Percentiles rank a stretch among this genome's conserved stretches.
phyloP scores from a whole-genome alignment of 345 rosid species.

The Camelina neglecta region DNA sequence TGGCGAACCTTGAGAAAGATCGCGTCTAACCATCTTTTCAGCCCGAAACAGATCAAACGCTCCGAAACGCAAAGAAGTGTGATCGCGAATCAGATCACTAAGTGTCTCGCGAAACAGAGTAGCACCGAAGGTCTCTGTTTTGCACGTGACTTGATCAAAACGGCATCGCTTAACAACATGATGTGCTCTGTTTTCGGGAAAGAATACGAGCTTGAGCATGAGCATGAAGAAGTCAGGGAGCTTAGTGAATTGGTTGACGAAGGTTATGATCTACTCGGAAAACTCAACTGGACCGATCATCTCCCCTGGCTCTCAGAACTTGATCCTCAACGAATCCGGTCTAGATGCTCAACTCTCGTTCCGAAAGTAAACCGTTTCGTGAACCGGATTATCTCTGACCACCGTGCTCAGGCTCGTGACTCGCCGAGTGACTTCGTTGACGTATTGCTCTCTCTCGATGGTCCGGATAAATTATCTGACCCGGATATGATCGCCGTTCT shows the following conservation, averaged over 20 bases:
- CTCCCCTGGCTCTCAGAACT: conserved; percentile 64
- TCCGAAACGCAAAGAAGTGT: conserved; percentile 51
- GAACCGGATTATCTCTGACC: conserved; percentile 58
- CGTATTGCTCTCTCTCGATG: conserved; percentile 65
- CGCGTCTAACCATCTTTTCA: conserved; percentile 67
- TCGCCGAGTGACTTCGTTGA: conserved; percentile 65
- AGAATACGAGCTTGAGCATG: conserved; percentile 49
- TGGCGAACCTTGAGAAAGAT: conserved; percentile 73
- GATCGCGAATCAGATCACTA: conserved; percentile 60
- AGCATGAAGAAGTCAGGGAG: conserved; percentile 50
- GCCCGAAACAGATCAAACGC: conserved; percentile 62
- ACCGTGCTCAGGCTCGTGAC: conserved; percentile 43
- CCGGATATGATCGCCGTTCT: conserved; percentile 76
- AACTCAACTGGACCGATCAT: conserved; percentile 75
- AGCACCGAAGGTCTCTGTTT: conserved; percentile 26
- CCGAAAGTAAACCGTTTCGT: conserved; percentile 74
- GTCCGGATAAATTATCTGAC: conserved; percentile 58
- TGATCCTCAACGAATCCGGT: conserved; percentile 72
- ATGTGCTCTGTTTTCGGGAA: conserved; percentile 77
- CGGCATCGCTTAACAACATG: conserved; percentile 75
- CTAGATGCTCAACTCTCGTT: conserved; percentile 63
- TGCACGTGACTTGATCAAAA: conserved; percentile 60
- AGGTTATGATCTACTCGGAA: conserved; percentile 72
- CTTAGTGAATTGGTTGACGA: conserved; percentile 62
- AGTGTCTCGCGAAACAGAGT: conserved; percentile 35